Conservation (phyloP, 2,329 filamentous ascomycete species). For the Rhynchosporium graminicola region DNA sequence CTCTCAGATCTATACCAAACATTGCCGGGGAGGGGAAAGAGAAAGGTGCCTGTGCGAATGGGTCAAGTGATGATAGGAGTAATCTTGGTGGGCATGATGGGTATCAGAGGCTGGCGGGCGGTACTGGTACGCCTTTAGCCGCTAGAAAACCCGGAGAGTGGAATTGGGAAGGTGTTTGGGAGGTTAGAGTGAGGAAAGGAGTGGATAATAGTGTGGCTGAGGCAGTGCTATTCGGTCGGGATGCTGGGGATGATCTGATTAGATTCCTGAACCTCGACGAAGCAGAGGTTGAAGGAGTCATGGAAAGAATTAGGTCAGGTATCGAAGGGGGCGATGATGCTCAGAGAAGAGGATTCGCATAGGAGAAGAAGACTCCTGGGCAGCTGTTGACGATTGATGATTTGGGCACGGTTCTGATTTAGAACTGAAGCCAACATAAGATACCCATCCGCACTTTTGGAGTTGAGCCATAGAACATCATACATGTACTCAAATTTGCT, state of each 20-base stretch:
- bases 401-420: neutral
- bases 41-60: constrained; percentile 13
- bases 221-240: constrained; percentile 71
- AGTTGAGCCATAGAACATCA: neutral
- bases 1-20: neutral
- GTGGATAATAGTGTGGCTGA: constrained; percentile 79
- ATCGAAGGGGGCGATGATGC: constrained; percentile 44
- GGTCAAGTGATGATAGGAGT: constrained; percentile 19
- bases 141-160: constrained; percentile 72
- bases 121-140: constrained; percentile 24
- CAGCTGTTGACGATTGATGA: neutral
- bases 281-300: constrained; percentile 57
- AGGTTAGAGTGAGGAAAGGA: constrained; percentile 79
- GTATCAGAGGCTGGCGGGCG: constrained; percentile 28
- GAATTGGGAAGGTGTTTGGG: constrained; percentile 99
- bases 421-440: neutral
- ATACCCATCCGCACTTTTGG: constrained; percentile 9
- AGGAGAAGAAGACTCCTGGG: constrained; percentile 27
- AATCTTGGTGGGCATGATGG: constrained; percentile 23
- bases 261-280: constrained; percentile 67
- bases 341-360: constrained; percentile 32
- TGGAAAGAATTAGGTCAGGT: constrained; percentile 55
- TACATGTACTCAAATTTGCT: too few relatives aligned
- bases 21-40: neutral
- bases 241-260: constrained; percentile 68